Evolutionary conservation across 1,284 basidiomycete species (phyloP).

Genomic region (Clitocybe nebularis): DNA sequence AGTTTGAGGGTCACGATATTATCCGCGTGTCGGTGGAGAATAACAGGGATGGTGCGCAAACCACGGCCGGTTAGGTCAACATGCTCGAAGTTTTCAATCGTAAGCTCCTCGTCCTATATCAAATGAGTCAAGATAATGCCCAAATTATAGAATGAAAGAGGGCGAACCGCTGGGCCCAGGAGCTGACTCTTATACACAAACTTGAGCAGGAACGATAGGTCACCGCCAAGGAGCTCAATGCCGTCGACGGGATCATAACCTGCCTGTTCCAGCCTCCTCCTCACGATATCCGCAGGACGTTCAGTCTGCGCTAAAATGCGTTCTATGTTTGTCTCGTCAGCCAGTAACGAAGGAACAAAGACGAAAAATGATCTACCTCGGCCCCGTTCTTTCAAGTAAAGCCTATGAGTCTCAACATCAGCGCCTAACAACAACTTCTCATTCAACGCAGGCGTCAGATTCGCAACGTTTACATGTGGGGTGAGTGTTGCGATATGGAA

Average conservation of each 20-base stretch:
- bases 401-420: conserved; percentile 59
- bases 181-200: conserved; percentile 82
- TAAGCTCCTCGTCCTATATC: conserved; percentile 64
- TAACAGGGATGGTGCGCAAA: conserved; percentile 88
- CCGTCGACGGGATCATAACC: conserved; percentile 87
- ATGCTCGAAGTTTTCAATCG: conserved; percentile 73
- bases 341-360: conserved; percentile 6
- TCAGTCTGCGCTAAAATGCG: conserved; percentile 80
- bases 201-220: conserved; percentile 82
- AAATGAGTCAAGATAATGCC: conserved; percentile 6
- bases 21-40: conserved; percentile 84
- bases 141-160: conserved; percentile 6
- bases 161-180: conserved; percentile 61
- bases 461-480: conserved; percentile 65
- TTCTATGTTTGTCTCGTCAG: too few species aligned
- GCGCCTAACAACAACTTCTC: conserved; percentile 49
- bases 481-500: conserved; percentile 72
- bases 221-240: conserved; percentile 75
- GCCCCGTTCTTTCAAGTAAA: conserved; percentile 83
- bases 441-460: conserved; percentile 63
- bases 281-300: conserved; percentile 82
- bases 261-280: conserved; percentile 83
- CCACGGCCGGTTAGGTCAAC: conserved; percentile 85
- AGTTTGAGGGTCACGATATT: conserved; percentile 87
- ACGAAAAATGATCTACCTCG: conserved; percentile 58